These are phyloP conservation scores for Cryptococcus sp. DNA, from an alignment of 1,284 basidiomycete species.

Conservation along the genomic window DNA sequence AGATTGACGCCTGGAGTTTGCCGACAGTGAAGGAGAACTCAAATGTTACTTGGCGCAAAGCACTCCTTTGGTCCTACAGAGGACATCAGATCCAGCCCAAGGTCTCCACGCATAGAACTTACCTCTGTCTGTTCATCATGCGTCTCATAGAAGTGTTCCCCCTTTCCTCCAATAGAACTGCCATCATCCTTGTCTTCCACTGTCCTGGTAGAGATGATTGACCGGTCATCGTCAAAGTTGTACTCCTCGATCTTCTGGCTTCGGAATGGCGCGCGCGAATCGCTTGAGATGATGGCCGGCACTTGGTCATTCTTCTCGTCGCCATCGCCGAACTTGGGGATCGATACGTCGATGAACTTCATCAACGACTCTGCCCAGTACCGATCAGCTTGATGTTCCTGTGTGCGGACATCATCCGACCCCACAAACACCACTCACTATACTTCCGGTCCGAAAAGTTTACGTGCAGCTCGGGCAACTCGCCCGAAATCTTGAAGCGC, in stretches of 20 bases:
- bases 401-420: too few relatives aligned
- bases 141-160: constrained; percentile 72
- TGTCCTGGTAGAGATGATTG: constrained; percentile 27
- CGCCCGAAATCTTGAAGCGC: constrained; percentile 88
- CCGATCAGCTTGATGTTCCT: constrained; percentile 1
- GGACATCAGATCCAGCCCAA: neutral
- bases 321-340: constrained; percentile 74
- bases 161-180: constrained; percentile 45
- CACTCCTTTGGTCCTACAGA: constrained; percentile 35
- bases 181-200: constrained; percentile 54
- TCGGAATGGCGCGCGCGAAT: constrained; percentile 52
- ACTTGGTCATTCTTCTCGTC: constrained; percentile 7
- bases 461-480: constrained; percentile 80
- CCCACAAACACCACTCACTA: constrained; percentile 46
- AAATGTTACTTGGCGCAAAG: constrained; percentile 77
- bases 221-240: constrained; percentile 59
- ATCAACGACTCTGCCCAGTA: constrained; percentile 65
- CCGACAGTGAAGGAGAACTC: constrained; percentile 90
- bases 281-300: constrained; percentile 4
- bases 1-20: constrained; percentile 77
- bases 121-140: constrained; percentile 64
- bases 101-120: constrained; percentile 25
- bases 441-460: constrained; percentile 98
- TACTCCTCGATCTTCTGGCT: constrained; percentile 58
- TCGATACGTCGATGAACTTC: constrained; percentile 85